Base-by-base conservation (phyloP, 345 rosid genomes). In the Eutrema heterophyllum region DNA sequence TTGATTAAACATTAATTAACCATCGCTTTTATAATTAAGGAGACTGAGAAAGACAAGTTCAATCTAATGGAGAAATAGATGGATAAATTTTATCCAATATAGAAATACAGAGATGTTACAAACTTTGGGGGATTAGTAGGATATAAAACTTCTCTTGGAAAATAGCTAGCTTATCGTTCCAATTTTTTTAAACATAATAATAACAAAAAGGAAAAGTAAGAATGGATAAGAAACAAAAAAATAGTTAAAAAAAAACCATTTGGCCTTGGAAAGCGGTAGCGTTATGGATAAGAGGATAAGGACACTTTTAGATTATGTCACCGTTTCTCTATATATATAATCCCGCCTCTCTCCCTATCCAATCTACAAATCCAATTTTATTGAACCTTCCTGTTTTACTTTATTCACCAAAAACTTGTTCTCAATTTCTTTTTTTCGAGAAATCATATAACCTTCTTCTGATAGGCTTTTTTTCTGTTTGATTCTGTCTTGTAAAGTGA, bases 221-320 rank as follows among this genome's bases (percentile, higher is more conserved):
- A 30, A 6, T 30, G 33, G 33, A 30, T 30, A 30, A 39, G n/a
- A 45, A 3, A 26, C n/a, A 2, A 12, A 21, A 14, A 35, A 74
- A 44, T 41, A 68, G 64, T 18, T n/a, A n/a, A n/a, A 57, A 50
- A 50, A 57, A 57, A 36, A 43, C 36, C 4, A 44, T 1, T 36
- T 26, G 32, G 8, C 33, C 71, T 11, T 27, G 41, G 27, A 39
- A 41, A 69, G 27, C 38, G 75, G 70, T 70, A 76, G 67, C 32
- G n/a, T 76, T 64, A 70, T 76, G 80, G 76, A 76, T 70, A 64
- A 76, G 76, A 71, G 80, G 76, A 76, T 70, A 64, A 76, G 76
- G 76, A 76, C 71, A 64, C 54, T 70, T 70, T 56, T 2, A 46
- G 75, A 76, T 64, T 46, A 75, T 69, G 61, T 76, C 80, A 76